These are phyloP conservation scores for Schrenkiella parvula DNA, from an alignment of 345 rosid genomes.

Conservation along the genomic window DNA sequence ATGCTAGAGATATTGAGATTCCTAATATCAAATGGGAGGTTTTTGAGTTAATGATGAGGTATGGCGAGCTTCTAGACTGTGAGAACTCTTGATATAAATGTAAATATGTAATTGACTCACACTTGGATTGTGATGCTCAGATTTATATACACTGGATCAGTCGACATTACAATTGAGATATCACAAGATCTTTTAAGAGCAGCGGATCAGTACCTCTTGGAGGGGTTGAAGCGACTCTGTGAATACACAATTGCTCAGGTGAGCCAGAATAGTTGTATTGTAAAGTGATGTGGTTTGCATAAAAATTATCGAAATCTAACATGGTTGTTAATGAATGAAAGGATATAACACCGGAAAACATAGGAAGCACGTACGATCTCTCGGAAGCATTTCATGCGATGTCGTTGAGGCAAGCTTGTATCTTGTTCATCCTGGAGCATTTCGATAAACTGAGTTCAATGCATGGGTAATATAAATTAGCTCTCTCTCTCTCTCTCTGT, in stretches of 20 bases:
- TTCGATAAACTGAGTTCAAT: constrained; percentile 71
- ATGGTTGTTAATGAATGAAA: constrained; percentile 20
- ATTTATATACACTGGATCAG: constrained; percentile 96
- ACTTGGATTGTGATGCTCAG: constrained; percentile 36
- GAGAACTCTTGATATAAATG: constrained; percentile 4
- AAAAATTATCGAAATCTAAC: constrained; percentile 21
- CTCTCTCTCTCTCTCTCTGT: background rate
- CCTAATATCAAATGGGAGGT: constrained; percentile 99
- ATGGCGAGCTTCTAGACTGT: background rate
- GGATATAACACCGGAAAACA: constrained; percentile 91
- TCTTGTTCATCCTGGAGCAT: constrained; percentile 87
- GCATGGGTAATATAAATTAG: constrained; percentile 57
- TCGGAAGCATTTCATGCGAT: constrained; percentile 95
- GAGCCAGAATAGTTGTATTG: constrained; percentile 28
- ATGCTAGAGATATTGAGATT: constrained; percentile 96
- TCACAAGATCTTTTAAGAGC: constrained; percentile 98
- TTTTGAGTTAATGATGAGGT: constrained; percentile 99
- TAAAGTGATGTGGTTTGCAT: background rate
- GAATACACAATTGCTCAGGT: constrained; percentile 98
- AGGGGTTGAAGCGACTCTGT: constrained; percentile 94
- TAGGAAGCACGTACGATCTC: constrained; percentile 92
- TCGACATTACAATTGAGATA: constrained; percentile 71
- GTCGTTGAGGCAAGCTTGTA: constrained; percentile 85
- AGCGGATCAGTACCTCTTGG: constrained; percentile 97
- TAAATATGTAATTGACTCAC: background rate